Evolutionary conservation across 2,329 filamentous ascomycete species (phyloP).

Genomic region (Verticillium zaregamsianum): DNA sequence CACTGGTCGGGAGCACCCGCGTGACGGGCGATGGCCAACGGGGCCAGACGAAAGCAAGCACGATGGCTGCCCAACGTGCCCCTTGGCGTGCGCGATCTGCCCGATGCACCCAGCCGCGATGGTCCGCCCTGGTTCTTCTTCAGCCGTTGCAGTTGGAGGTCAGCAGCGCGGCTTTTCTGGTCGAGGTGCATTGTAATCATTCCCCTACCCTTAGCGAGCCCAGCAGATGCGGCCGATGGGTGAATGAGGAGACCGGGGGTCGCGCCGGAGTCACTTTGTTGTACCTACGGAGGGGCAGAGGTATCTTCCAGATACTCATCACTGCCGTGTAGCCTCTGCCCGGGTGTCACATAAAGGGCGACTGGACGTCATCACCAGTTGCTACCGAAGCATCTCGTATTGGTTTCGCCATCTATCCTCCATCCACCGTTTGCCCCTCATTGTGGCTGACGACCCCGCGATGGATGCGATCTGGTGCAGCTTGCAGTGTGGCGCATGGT

Average conservation of each 20-base stretch:
- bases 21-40: background rate
- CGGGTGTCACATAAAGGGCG: background rate
- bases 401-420: background rate
- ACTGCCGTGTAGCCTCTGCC: background rate
- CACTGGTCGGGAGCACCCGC: background rate
- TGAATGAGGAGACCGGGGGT: background rate
- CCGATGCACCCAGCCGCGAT: background rate
- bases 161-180: background rate
- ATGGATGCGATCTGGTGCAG: background rate
- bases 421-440: constrained; percentile 5
- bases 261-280: background rate
- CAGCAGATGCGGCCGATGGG: background rate
- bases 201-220: background rate
- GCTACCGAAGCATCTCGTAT: background rate
- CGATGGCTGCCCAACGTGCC: background rate
- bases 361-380: background rate
- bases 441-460: constrained; percentile 8
- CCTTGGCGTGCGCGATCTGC: background rate
- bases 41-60: background rate
- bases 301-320: background rate
- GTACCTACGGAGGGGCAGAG: background rate
- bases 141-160: background rate
- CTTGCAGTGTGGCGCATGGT: background rate
- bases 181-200: background rate
- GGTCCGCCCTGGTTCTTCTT: background rate